Evolutionary conservation across 371 early-diverging fungal genomes (phyloP).

Genomic region (Lichtheimia hyalospora): DNA sequence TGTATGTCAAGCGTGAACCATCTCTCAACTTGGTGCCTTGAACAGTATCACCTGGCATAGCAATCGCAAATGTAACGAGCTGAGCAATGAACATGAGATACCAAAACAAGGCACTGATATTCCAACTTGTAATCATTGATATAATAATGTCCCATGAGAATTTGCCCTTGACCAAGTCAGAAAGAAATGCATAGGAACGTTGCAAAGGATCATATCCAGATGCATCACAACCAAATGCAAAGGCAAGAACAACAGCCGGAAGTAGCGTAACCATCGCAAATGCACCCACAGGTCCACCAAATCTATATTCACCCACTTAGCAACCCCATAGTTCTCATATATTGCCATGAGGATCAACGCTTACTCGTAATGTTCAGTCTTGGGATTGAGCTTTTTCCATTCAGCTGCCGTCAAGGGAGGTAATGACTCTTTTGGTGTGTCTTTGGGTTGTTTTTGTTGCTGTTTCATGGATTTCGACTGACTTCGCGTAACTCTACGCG

Average conservation of each 20-base stretch:
- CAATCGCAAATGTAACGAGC: conserved; percentile 60
- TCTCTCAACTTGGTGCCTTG: conserved; percentile 74
- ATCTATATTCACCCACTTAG: conserved; percentile 15
- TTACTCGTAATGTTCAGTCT: conserved; percentile 64
- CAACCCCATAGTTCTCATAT: no score
- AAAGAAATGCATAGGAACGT: conserved; percentile 15
- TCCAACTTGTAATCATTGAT: conserved; percentile 29
- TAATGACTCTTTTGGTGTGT: no score
- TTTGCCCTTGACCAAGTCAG: conserved; percentile 18
- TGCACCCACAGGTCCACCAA: conserved; percentile 80
- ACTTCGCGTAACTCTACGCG: no score
- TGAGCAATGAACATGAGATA: conserved; percentile 70
- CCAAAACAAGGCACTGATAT: conserved; percentile 50
- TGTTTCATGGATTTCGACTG: no score
- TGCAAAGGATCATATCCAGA: conserved; percentile 51
- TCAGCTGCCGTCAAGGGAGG: not conserved
- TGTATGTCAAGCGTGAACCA: conserved; percentile 70
- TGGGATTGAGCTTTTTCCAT: conserved; percentile 42
- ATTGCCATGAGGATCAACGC: not conserved
- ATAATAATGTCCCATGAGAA: conserved; percentile 27
- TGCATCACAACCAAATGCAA: conserved; percentile 64
- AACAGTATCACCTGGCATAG: conserved; percentile 70
- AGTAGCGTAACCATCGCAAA: conserved; percentile 59
- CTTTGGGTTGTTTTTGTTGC: no score
- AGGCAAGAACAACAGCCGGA: conserved; percentile 63